Base-by-base conservation (phyloP, 1,284 basidiomycete genomes). In the Ustilago bromivora region DNA sequence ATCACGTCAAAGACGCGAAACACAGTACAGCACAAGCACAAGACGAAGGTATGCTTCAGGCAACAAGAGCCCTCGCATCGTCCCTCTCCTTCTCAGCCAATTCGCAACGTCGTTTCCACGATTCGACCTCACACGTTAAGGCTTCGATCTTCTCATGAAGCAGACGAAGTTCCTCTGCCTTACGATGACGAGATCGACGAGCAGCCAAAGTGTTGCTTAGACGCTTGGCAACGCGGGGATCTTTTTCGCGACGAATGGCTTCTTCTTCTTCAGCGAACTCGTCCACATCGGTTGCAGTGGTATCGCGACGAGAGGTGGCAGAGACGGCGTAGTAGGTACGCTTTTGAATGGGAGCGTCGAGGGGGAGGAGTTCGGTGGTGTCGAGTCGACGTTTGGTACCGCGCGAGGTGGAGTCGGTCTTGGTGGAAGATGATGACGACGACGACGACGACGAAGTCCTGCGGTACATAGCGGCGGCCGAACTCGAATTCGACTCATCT, bases 161-260 rank as follows among this genome's bases (percentile, higher is more conserved):
- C 57, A 65, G 71, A 43, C 75, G 70, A 7, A 81, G 71, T 76
- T 86, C 84, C 60, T 84, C 83, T 4, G 81, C 81, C 70, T 86
- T 86, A 32, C 84, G 80, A 66, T 82, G 82, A 36, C 84, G 78
- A 17, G 78, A 81, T 28, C 84, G 79, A 47, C 84, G 78, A 13
- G 84, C 84, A 40, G 84, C 84, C 12, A 86, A 71, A 43, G 84
- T 86, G 80, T 86, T 86, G 57, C 71, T 77, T n/a, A 85, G 76
- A 54, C 84, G 82, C 80, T 86, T 86, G 58, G 82, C 80, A 31
- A 76, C 71, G 41, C 80, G 78, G 34, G 84, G 76, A 53, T 83
- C 82, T 70, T 78, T 72, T 34, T 79, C 79, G 47, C 72, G 73
- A 51, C 72, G 73, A 54, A 73, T 76, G 11, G 76, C 78, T 11